phyloP scores from a whole-genome alignment of 768 basidiomycete genomes.

The Pleurotus djamor region DNA sequence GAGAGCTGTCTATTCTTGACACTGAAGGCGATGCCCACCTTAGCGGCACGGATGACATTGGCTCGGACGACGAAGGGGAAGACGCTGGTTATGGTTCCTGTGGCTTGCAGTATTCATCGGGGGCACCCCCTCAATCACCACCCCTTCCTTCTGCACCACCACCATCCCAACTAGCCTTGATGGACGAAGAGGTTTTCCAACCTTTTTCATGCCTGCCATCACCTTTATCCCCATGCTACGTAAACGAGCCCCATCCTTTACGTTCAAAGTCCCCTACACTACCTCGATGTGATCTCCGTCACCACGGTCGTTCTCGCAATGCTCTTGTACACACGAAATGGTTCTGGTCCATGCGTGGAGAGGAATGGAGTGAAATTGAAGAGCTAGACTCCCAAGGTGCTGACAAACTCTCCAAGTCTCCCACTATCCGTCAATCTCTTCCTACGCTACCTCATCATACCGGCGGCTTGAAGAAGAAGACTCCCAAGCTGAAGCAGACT shows the following conservation, averaged over 20 bases:
- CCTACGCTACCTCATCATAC: background rate
- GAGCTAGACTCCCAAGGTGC: constrained; percentile 6
- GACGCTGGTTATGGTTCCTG: constrained; percentile 18
- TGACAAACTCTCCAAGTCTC: constrained; percentile 8
- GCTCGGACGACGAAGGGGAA: constrained; percentile 12
- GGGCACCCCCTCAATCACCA: constrained; percentile 5
- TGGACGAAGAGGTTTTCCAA: constrained; percentile 15
- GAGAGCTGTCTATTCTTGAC: constrained; percentile 11
- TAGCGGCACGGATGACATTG: background rate
- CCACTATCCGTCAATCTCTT: constrained; percentile 10
- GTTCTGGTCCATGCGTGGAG: constrained; percentile 59
- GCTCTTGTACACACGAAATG: constrained; percentile 58
- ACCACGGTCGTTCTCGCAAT: constrained; percentile 65
- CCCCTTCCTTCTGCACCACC: constrained; percentile 14
- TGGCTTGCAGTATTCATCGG: constrained; percentile 12
- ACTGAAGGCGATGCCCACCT: constrained; percentile 14
- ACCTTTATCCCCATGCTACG: constrained; percentile 25
- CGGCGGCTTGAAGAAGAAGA: background rate
- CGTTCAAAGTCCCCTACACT: constrained; percentile 10
- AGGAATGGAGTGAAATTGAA: constrained; percentile 42
- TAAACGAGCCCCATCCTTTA: constrained; percentile 8
- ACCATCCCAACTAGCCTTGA: constrained; percentile 20
- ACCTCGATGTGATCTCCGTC: constrained; percentile 39
- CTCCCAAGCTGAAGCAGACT: background rate
- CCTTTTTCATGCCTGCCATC: constrained; percentile 38